Percentiles rank a stretch among this genome's conserved stretches.
These are phyloP conservation scores for Lodderomyces beijingensis DNA, from an alignment of 1,139 yeast genomes.

Conservation along the genomic window DNA sequence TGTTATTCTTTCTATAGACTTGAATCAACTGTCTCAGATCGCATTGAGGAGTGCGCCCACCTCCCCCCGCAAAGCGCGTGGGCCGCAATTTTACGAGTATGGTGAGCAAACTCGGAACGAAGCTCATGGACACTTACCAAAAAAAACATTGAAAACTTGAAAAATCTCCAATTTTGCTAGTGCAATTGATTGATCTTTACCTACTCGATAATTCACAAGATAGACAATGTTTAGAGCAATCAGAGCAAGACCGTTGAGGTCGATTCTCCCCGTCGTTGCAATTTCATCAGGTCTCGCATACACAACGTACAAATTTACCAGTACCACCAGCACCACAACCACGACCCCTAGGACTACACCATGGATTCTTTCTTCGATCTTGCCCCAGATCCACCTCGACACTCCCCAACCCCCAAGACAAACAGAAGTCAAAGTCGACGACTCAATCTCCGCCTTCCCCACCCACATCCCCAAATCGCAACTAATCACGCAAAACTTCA, in stretches of 20 bases:
- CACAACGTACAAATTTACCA: not conserved
- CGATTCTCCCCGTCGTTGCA: not conserved
- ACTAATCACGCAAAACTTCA: constrained; percentile 27
- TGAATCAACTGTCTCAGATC: no score
- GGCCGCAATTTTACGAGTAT: no score
- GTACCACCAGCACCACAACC: not conserved
- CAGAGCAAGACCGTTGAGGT: not conserved
- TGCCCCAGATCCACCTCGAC: not conserved
- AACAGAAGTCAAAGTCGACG: constrained; percentile 39
- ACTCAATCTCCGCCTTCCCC: constrained; percentile 52
- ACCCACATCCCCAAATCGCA: constrained; percentile 18
- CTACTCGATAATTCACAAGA: no score
- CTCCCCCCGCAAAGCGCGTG: no score
- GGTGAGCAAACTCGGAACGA: no score
- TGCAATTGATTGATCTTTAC: no score
- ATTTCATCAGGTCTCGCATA: not conserved
- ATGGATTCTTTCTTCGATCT: not conserved
- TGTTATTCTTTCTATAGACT: no score
- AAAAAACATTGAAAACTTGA: not conserved
- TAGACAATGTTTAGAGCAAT: not conserved
- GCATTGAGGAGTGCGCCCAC: no score
- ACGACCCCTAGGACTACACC: no score
- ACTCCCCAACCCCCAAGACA: not conserved
- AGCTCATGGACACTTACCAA: no score
- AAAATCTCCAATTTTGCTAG: not conserved